Base-by-base conservation (phyloP, 1,139 yeast genomes). In the Blastobotrys serpentis region DNA sequence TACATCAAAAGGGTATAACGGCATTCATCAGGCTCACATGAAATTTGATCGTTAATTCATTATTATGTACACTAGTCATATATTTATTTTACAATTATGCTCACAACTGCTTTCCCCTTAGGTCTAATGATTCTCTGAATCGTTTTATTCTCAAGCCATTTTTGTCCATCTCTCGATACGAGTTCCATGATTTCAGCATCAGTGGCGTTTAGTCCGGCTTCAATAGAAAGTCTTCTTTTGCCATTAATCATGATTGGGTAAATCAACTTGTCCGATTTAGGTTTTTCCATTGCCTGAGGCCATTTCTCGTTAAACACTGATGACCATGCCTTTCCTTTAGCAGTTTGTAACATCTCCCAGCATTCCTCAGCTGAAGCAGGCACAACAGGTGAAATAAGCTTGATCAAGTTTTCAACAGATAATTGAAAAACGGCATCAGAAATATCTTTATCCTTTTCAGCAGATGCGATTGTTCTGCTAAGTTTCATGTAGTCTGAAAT, bases 401-500 rank as follows among this genome's bases (percentile, higher is more conserved):
- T 69, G 37, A 86, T 60, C 11, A 90, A 68, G 46, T 77, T 79
- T 56, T 74, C 71, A 53, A 76, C 75, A 0, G 79, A 70, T 45
- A 78, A 76, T 46, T 67, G 47, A 11, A 70, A 54, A 10, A 75
- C 50, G 55, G 59, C 53, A 61, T 61, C 39, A 67, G 68, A 63
- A 0, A 72, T 60, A 6, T 65, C 62, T 10, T 69, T 39, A 13
- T 61, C 50, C 18, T 76, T 75, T 4, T 70, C 34, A 0, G 78
- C 75, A 11, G 65, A 60, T 1, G 67, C 61, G 7, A 89, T 62
- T 1, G 73, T 57, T 56, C 83, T 83, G 1, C 96, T 84, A 47
- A 84, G 67, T 59, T 89, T 92, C 96, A 89, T 92, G 61, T 82
- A 84, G 62, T 88, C 95, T 0, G 97, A 86, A 25, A 92, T 78